Base-by-base conservation (phyloP, 306 rosid genomes). In the Glycine latifolia region DNA sequence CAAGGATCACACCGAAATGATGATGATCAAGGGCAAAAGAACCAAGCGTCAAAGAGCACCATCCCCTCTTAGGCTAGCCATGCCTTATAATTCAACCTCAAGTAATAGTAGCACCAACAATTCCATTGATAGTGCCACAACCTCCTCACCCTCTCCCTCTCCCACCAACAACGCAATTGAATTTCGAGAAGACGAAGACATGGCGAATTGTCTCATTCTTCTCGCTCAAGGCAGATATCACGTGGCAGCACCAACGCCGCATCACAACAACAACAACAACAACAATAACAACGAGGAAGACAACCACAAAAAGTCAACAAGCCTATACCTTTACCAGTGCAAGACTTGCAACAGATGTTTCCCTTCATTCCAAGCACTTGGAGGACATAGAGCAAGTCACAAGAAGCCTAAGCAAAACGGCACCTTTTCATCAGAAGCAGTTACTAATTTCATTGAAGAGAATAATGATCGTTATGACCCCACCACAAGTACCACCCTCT, bases 331-430 rank as follows among this genome's bases (percentile, higher is more conserved):
- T 41, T 91, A 90, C 43, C 79, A 89, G 74, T 95, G 99, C 88
- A 95, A 92, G 87, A 95, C 99, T 14, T 95, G 99, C 70, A 68
- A 90, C 69, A 79, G 92, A 33, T 79, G 92, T 74, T 95, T 95
- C 75, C 84, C 90, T 63, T 95, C 99, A 2, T 95, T 91, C 60
- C 99, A 93, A 86, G 97, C 99, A 0, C 92, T 92, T 6, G 99
- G 99, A 4, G 99, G 99, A 44, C 99, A 95, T 67, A 84, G 99
- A 82, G 91, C 99, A 2, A 93, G 97, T 56, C 97, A 95, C 86
- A 95, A 83, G 87, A 95, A 88, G 67, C 88, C 87, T 0, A 94
- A 89, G 79, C 35, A 74, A 35, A 70, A 14, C 39, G 46, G 58
- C 43, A 52, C 65, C 17, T 0, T 50, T 16, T 13, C 46, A 6